Percentiles rank a stretch among this genome's conserved stretches.
Evolutionary conservation across 2,329 filamentous ascomycete species (phyloP).

Genomic region (Epicoccum sorghinum): DNA sequence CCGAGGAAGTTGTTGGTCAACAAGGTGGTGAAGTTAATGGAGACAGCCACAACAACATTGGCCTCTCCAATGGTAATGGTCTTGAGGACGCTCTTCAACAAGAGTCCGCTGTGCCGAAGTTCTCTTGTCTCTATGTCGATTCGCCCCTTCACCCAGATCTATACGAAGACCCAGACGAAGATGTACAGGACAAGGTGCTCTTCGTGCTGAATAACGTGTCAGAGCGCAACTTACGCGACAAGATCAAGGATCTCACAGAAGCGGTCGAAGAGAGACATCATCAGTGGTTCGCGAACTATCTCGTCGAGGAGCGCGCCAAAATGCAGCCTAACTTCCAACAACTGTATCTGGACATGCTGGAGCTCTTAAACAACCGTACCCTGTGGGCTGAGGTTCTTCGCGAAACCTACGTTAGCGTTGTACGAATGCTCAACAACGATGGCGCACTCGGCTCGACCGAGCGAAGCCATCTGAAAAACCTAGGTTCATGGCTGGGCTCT

Average conservation of each 20-base stretch:
- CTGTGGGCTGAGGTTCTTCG: constrained; percentile 90
- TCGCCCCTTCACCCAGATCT: constrained; percentile 65
- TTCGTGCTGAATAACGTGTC: constrained; percentile 98
- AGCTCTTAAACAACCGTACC: constrained; percentile 76
- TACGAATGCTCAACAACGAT: constrained; percentile 89
- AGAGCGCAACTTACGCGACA: constrained; percentile 81
- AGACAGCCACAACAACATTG: constrained; percentile 53
- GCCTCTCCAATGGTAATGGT: constrained; percentile 70
- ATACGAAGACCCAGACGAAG: constrained; percentile 83
- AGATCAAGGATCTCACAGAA: constrained; percentile 80
- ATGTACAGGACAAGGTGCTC: constrained; percentile 88
- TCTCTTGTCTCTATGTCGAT: constrained; percentile 79
- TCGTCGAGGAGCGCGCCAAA: constrained; percentile 95
- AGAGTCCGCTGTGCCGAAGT: constrained; percentile 72
- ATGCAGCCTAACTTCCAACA: constrained; percentile 96
- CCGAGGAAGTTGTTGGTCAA: constrained; percentile 77
- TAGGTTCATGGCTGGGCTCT: constrained; percentile 91
- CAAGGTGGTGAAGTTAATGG: constrained; percentile 65
- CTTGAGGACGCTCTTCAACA: constrained; percentile 64
- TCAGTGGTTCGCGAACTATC: constrained; percentile 94
- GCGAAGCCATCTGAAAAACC: constrained; percentile 86
- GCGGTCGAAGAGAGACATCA: constrained; percentile 81
- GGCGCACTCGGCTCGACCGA: constrained; percentile 85
- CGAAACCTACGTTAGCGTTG: constrained; percentile 87
- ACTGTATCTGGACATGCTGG: constrained; percentile 88